Percentiles rank a stretch among this genome's conserved stretches.
These are phyloP conservation scores for Citeromyces nyonsensis DNA, from an alignment of 805 yeast species.

Conservation along the genomic window DNA sequence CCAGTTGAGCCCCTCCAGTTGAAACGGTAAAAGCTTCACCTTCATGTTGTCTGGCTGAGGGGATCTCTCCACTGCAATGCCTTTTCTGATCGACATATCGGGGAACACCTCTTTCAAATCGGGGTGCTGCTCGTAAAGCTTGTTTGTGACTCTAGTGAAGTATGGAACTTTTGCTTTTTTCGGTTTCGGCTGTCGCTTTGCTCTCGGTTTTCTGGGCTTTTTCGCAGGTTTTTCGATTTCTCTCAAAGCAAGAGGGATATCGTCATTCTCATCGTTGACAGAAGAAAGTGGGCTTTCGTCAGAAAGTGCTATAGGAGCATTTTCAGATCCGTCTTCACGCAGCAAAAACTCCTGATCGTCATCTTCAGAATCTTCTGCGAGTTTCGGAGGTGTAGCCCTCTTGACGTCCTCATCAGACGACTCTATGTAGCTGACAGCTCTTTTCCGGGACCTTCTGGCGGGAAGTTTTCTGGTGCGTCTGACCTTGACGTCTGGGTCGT, in stretches of 20 bases:
- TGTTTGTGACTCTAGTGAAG: conserved; percentile 52
- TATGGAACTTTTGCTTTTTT: conserved; percentile 49
- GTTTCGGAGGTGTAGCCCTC: conserved; percentile 10
- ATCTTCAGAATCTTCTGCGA: conserved; percentile 11
- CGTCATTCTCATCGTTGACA: conserved; percentile 2
- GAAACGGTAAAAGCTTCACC: conserved; percentile 72
- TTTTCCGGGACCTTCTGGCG: conserved; percentile 7
- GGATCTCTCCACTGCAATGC: conserved; percentile 36
- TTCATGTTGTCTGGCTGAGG: conserved; percentile 71
- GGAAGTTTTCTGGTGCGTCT: conserved; percentile 6
- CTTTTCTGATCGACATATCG: conserved; percentile 30
- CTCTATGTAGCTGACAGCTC: conserved; percentile 3
- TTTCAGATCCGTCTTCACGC: conserved; percentile 5
- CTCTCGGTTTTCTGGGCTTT: conserved; percentile 10
- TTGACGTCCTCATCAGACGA: conserved; percentile 6
- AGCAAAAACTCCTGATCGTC: conserved; percentile 7
- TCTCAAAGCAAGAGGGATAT: conserved; percentile 4
- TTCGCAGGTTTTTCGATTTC: conserved; percentile 3
- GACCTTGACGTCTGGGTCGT: conserved; percentile 15
- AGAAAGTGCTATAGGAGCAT: conserved; percentile 6
- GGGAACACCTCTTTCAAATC: conserved; percentile 61
- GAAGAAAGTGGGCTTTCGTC: conserved; percentile 8
- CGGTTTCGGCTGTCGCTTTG: conserved; percentile 9
- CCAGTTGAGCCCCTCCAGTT: conserved; percentile 90
- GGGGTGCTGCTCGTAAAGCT: conserved; percentile 65